phyloP scores from a whole-genome alignment of 108 stramenopile species.

The Epithemia pelagica region DNA sequence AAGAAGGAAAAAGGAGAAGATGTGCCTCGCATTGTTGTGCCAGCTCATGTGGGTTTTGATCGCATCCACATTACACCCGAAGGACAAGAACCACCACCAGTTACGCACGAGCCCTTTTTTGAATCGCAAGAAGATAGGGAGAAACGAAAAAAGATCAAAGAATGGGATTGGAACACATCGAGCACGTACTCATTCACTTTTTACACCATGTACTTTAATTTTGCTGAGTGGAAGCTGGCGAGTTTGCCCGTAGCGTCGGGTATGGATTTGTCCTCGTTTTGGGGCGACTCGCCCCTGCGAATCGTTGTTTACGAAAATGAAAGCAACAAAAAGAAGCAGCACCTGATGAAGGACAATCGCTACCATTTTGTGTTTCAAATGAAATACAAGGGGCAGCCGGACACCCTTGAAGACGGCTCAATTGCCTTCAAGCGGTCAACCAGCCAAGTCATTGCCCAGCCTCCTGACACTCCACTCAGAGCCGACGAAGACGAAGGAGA shows the following conservation, averaged over 20 bases:
- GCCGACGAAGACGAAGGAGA: conserved; percentile 3
- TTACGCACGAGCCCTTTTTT: conserved; percentile 9
- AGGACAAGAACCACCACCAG: conserved; percentile 43
- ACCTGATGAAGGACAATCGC: conserved; percentile 14
- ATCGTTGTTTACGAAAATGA: conserved; percentile 33
- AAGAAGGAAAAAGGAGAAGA: conserved; percentile 31
- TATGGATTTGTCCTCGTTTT: conserved; percentile 60
- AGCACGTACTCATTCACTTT: conserved; percentile 65
- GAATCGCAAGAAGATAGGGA: neutral
- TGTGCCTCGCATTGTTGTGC: conserved; percentile 60
- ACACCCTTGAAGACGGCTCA: conserved; percentile 3
- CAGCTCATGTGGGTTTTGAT: conserved; percentile 47
- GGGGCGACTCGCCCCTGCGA: conserved; percentile 52
- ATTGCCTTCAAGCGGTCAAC: conserved; percentile 2
- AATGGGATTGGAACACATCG: conserved; percentile 39
- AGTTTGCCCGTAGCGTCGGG: conserved; percentile 56
- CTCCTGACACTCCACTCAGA: neutral
- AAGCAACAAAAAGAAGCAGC: conserved; percentile 2
- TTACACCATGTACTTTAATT: conserved; percentile 76
- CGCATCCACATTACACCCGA: conserved; percentile 48
- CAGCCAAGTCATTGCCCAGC: neutral
- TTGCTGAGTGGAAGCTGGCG: conserved; percentile 59
- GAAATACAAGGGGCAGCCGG: neutral
- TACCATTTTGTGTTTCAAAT: conserved; percentile 24
- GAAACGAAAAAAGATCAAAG: conserved; percentile 8